A percentile compares a stretch with the other conserved stretches of the same genome.
These are phyloP conservation scores for Cenchrus purpureus DNA, from an alignment of 176 grass and related monocot genomes.

Conservation along the genomic window DNA sequence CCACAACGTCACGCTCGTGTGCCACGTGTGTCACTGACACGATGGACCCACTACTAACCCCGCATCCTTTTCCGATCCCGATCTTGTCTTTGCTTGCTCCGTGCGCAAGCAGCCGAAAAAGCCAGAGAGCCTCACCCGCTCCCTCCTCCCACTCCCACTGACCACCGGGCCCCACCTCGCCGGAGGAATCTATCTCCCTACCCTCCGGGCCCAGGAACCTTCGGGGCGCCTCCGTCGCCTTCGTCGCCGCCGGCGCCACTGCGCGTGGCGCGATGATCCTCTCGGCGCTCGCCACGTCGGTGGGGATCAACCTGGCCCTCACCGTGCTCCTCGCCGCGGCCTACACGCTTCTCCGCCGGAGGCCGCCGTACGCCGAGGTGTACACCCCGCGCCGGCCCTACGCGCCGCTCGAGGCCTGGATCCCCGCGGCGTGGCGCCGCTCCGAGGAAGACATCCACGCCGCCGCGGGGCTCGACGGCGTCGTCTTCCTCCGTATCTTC, in stretches of 20 bases:
- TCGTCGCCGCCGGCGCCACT: background rate
- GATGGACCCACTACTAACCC: background rate
- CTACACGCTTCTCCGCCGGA: slow-evolving; percentile 80
- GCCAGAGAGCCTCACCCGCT: background rate
- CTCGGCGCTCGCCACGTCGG: slow-evolving; percentile 86
- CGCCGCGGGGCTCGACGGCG: slow-evolving; percentile 78
- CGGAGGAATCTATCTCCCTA: background rate
- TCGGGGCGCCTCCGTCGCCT: background rate
- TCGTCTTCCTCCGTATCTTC: slow-evolving; percentile 90
- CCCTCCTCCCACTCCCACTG: background rate
- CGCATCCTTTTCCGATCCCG: background rate
- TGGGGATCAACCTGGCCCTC: slow-evolving; percentile 85
- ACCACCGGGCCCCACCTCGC: slow-evolving; percentile 33
- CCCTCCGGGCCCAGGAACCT: background rate
- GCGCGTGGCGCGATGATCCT: slow-evolving; percentile 57
- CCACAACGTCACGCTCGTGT: background rate
- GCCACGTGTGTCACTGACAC: background rate
- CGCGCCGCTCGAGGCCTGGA: slow-evolving; percentile 63
- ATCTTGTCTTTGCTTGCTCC: background rate
- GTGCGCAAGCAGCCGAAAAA: no score
- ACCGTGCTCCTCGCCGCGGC: slow-evolving; percentile 64
- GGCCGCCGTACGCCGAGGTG: slow-evolving; percentile 50
- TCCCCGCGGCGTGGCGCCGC: slow-evolving; percentile 58
- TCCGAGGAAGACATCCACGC: slow-evolving; percentile 76
- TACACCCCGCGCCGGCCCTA: slow-evolving; percentile 74